Base-by-base conservation (phyloP, 1,139 yeast genomes). In the Chernovozyma aurita region DNA sequence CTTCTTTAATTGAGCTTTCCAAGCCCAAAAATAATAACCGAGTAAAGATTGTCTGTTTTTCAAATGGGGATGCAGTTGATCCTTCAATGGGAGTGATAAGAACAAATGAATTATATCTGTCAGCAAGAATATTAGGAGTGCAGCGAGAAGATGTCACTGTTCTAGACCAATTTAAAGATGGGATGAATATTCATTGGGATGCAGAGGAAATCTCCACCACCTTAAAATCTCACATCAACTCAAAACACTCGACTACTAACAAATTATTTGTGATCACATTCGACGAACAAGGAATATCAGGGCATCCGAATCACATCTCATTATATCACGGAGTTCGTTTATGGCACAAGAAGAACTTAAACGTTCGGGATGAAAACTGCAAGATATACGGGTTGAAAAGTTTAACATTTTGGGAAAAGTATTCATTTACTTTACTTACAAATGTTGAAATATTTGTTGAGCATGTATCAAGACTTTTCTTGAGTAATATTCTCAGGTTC, bases 231-330 rank as follows among this genome's bases (percentile, higher is more conserved):
- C 47, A 50, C 3, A 45, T 53, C 18, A 43, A 48, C 22, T 39
- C 53, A 11, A 28, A 15, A 11, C 20, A 13, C 12, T 13, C 13
- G 17, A 21, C 31, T 27, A 3, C n/a, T 20, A n/a, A 18, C n/a
- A 46, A 58, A 3, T 51, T 65, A n/a, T 67, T 76, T 3, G 48
- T 88, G 13, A 51, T 92, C 27, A 86, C 97, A 0, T 92, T 94
- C 60, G 99, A 92, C 58, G 73, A 73, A 33, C 42, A 53, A 15
- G 99, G 99, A 0, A 84, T 92, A 2, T 87, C 97, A 0, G 69
- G 73, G 36, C 99, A 94, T 59, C 75, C 86, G 15, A 94, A 94
- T 56, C 99, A 94, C 57, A 76, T 68, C 27, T 74, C 95, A 1
- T 59, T 85, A 32, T 73, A 66, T 53, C 56, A 65, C 36, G 95